Evolutionary conservation across 345 rosid genomes (phyloP).

Genomic region (Durio zibethinus): DNA sequence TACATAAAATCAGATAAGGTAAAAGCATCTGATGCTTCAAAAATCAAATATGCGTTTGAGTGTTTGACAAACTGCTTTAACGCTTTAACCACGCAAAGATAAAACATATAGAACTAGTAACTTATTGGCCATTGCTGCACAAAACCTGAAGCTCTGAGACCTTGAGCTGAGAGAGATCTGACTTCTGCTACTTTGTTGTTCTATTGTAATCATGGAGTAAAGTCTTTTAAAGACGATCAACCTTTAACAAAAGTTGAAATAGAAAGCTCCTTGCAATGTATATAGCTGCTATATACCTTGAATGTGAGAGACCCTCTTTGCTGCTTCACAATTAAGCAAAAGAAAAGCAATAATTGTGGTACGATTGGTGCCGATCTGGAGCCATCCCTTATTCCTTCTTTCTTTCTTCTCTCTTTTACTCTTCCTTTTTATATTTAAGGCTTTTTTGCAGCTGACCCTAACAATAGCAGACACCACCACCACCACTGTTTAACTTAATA

Average conservation of each 20-base stretch:
- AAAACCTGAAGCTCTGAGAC: not conserved
- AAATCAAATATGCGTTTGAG: not conserved
- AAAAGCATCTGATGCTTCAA: slow-evolving; percentile 33
- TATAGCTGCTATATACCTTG: slow-evolving; percentile 7
- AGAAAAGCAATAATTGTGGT: slow-evolving; percentile 22
- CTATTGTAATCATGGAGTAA: not conserved
- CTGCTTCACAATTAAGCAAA: slow-evolving; percentile 31
- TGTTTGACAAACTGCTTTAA: not conserved
- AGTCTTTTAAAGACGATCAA: slow-evolving; percentile 22
- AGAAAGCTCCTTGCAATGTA: not conserved
- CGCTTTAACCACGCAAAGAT: not conserved
- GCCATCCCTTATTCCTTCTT: slow-evolving; percentile 3
- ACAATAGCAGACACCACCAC: slow-evolving; percentile 33
- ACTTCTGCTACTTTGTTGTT: not conserved
- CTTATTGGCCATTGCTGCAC: not conserved
- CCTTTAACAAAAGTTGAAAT: slow-evolving; percentile 17
- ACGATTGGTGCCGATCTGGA: slow-evolving; percentile 29
- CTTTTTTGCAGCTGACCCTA: slow-evolving; percentile 30
- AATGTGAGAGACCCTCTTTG: slow-evolving; percentile 10
- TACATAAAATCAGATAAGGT: slow-evolving; percentile 3
- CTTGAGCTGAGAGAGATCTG: slow-evolving; percentile 15
- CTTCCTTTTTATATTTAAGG: slow-evolving; percentile 22
- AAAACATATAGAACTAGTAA: not conserved
- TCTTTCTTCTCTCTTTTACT: not conserved
- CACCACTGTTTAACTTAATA: slow-evolving; percentile 17